Percentiles rank a stretch among this genome's conserved stretches.
Conservation (phyloP, 2,329 filamentous ascomycete genomes). For the Arthrobotrys sphaeroides region DNA sequence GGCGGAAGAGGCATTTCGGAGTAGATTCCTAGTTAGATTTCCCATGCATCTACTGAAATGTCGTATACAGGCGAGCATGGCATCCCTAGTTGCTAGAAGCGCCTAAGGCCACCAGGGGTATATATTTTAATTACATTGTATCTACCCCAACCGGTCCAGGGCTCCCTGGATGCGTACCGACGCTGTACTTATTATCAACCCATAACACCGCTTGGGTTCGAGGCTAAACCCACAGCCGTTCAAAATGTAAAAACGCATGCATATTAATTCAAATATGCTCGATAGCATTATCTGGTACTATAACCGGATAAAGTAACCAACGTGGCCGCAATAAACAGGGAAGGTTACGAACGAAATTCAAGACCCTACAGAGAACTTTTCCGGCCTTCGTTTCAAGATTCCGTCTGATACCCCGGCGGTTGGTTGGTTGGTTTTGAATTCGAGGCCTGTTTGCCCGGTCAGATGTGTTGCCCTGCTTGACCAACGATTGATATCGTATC, state of each 20-base stretch:
- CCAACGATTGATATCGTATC: neutral
- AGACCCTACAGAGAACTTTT: neutral
- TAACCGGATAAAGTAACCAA: neutral
- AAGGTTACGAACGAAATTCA: neutral
- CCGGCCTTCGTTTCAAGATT: conserved; percentile 8
- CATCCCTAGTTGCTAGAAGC: neutral
- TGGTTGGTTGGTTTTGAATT: neutral
- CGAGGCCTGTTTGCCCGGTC: neutral
- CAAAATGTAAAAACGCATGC: too few species aligned
- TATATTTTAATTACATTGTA: too few species aligned
- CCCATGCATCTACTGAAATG: too few species aligned
- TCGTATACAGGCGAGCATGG: neutral
- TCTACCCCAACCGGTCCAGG: neutral
- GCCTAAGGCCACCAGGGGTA: neutral
- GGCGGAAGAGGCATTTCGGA: neutral
- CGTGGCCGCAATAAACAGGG: conserved; percentile 4
- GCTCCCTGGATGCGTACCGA: neutral
- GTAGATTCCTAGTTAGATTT: neutral
- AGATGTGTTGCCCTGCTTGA: neutral
- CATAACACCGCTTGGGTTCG: too few species aligned
- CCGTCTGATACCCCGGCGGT: neutral
- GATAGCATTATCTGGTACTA: neutral
- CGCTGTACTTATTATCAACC: too few species aligned
- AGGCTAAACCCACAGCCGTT: too few species aligned
- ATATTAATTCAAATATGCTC: neutral